These are phyloP conservation scores for Pisolithus albus DNA, from an alignment of 768 basidiomycete genomes.

Conservation along the genomic window DNA sequence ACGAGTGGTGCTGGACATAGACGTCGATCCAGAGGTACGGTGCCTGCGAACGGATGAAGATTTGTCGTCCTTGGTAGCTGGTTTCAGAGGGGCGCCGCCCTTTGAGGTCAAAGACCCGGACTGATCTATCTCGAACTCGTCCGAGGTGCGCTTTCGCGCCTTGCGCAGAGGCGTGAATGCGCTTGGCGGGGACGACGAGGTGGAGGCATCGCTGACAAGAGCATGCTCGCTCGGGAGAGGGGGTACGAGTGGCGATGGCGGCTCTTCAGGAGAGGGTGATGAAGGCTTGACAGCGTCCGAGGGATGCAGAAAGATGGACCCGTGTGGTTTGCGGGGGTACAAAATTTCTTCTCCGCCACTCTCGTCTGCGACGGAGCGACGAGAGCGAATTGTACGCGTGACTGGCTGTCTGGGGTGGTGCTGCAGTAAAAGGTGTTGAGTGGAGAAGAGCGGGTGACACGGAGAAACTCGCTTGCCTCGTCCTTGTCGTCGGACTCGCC, in stretches of 20 bases:
- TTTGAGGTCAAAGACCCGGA: constrained; percentile 54
- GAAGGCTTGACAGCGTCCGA: constrained; percentile 26
- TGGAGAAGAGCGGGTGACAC: background rate
- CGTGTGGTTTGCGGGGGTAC: constrained; percentile 61
- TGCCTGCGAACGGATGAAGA: constrained; percentile 51
- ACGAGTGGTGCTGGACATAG: constrained; percentile 32
- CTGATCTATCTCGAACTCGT: constrained; percentile 78
- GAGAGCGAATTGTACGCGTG: constrained; percentile 46
- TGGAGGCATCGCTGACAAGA: constrained; percentile 22
- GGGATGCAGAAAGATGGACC: constrained; percentile 24
- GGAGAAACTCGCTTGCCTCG: constrained; percentile 39
- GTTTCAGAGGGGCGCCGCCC: constrained; percentile 25
- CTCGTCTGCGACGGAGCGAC: constrained; percentile 69
- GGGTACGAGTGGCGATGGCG: constrained; percentile 22
- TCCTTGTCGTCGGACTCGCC: constrained; percentile 67
- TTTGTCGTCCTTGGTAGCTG: constrained; percentile 43
- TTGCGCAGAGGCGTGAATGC: constrained; percentile 52
- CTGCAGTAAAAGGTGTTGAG: constrained; percentile 23
- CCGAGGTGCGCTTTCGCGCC: constrained; percentile 70
- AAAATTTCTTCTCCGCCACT: constrained; percentile 89
- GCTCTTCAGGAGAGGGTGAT: constrained; percentile 20
- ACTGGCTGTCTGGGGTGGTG: constrained; percentile 35
- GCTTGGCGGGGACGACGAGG: constrained; percentile 52
- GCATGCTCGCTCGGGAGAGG: constrained; percentile 28
- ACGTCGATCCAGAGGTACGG: constrained; percentile 58